A percentile compares a stretch with the other conserved stretches of the same genome.
Conservation (phyloP, 805 yeast species). For the Hanseniaspora singularis region DNA sequence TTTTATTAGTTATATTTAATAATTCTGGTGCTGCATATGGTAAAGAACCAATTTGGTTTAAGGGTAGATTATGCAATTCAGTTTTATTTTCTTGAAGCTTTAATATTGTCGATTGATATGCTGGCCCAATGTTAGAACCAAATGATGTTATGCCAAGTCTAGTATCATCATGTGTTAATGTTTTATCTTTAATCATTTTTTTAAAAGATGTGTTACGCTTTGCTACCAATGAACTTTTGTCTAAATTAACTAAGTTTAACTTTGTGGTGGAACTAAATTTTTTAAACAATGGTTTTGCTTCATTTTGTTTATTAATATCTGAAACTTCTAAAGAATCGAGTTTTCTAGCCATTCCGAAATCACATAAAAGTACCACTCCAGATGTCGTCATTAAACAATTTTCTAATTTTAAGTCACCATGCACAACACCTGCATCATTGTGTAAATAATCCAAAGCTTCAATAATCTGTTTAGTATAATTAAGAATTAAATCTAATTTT, state of each 20-base stretch:
- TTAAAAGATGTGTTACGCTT: no score
- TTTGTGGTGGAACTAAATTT: not conserved
- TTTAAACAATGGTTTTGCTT: slow-evolving; percentile 4
- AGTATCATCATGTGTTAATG: slow-evolving; percentile 28
- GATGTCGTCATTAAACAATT: slow-evolving; percentile 52
- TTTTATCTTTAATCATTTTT: slow-evolving; percentile 24
- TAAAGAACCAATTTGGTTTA: slow-evolving; percentile 66
- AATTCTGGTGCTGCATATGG: slow-evolving; percentile 91
- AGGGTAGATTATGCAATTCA: not conserved
- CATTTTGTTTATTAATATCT: not conserved
- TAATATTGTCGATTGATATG: slow-evolving; percentile 18
- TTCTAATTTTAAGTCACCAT: slow-evolving; percentile 75
- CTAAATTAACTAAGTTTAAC: not conserved
- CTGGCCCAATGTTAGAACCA: slow-evolving; percentile 26
- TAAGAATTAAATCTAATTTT: slow-evolving; percentile 30
- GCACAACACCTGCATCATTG: slow-evolving; percentile 45
- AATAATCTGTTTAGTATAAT: slow-evolving; percentile 42
- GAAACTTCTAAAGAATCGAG: slow-evolving; percentile 1
- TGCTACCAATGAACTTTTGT: not conserved
- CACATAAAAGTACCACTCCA: slow-evolving; percentile 49
- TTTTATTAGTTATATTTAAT: slow-evolving; percentile 24
- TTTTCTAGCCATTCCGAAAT: slow-evolving; percentile 68
- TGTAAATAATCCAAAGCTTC: slow-evolving; percentile 54
- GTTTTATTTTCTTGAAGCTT: slow-evolving; percentile 8
- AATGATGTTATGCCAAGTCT: slow-evolving; percentile 25